phyloP scores from a whole-genome alignment of 202 grass and related monocot genomes.

The Musa balbisiana region DNA sequence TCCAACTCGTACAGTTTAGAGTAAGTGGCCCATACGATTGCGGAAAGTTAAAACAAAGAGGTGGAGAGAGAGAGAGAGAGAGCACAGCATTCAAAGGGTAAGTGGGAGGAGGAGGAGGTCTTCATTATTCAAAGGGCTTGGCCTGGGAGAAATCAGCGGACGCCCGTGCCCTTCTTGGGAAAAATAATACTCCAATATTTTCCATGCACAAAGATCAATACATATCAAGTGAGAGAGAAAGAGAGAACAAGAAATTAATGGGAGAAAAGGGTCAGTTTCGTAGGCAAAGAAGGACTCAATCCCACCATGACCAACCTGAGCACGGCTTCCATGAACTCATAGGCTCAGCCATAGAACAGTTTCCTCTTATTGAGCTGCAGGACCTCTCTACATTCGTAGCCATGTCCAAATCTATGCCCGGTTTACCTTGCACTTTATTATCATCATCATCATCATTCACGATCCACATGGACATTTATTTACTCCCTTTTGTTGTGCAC shows the following conservation, averaged over 20 bases:
- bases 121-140: slow-evolving; percentile 34
- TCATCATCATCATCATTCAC: no score
- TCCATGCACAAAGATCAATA: not conserved
- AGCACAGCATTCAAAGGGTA: not conserved
- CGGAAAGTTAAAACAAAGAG: not conserved
- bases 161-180: slow-evolving; percentile 3
- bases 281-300: not conserved
- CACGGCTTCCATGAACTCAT: not conserved
- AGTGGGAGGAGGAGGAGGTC: not conserved
- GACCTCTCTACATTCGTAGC: not conserved
- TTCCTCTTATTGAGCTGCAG: not conserved
- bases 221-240: not conserved
- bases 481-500: not conserved
- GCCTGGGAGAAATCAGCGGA: slow-evolving; percentile 24
- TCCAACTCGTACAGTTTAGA: no score
- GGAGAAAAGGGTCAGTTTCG: not conserved
- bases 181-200: not conserved
- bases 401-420: not conserved
- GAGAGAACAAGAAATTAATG: not conserved
- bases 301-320: no score
- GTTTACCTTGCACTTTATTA: not conserved
- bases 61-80: not conserved
- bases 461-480: not conserved
- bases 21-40: not conserved
- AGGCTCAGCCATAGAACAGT: not conserved